A percentile compares a stretch with the other conserved stretches of the same genome.
Evolutionary conservation across 495 filamentous ascomycete species (phyloP).

Genomic region (Aspergillus sclerotioniger): DNA sequence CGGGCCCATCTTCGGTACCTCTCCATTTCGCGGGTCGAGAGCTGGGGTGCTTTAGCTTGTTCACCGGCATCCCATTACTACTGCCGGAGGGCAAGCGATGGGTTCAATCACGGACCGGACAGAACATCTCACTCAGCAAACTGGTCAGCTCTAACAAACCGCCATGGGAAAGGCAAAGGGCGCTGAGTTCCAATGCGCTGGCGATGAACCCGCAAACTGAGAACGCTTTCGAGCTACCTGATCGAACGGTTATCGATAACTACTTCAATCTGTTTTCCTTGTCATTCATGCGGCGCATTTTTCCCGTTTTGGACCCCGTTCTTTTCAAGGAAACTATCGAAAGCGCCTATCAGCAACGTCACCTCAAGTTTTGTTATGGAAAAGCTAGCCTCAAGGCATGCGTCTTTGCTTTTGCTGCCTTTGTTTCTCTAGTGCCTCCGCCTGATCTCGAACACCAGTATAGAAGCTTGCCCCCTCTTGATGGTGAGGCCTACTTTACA

Average conservation of each 20-base stretch:
- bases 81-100: constrained; percentile 45
- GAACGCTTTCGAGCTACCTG: constrained; percentile 31
- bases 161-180: constrained; percentile 38
- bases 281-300: constrained; percentile 38
- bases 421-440: constrained; percentile 31
- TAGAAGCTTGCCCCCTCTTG: constrained; percentile 18
- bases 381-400: constrained; percentile 36
- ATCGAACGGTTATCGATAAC: constrained; percentile 17
- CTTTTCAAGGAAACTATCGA: constrained; percentile 43
- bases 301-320: constrained; percentile 40
- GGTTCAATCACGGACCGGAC: constrained; percentile 47
- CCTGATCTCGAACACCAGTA: not conserved
- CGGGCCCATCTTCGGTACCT: constrained; percentile 33
- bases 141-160: constrained; percentile 28
- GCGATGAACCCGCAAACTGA: constrained; percentile 23
- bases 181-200: constrained; percentile 23
- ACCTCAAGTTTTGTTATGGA: constrained; percentile 12
- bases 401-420: constrained; percentile 45
- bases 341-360: constrained; percentile 34
- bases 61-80: constrained; percentile 47
- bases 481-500: constrained; percentile 35
- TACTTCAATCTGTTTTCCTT: constrained; percentile 27
- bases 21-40: constrained; percentile 51
- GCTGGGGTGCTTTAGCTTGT: constrained; percentile 44
- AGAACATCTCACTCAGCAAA: constrained; percentile 35